A percentile compares a stretch with the other conserved stretches of the same genome.
Conservation (phyloP, 2,329 filamentous ascomycete genomes). For the Zopfia rhizophila region DNA sequence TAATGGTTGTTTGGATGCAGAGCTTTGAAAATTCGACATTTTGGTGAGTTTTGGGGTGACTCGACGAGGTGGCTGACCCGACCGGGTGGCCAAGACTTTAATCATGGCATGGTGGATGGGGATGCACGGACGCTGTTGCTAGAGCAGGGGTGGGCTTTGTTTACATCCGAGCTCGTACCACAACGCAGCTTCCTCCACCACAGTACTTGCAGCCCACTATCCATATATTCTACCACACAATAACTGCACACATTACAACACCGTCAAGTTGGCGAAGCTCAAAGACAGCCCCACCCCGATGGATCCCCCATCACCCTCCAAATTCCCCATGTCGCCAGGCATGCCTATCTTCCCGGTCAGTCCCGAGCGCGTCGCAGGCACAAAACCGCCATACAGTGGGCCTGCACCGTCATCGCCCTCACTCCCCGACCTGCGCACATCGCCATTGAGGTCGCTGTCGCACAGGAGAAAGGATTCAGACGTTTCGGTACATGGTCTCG, state of each 20-base stretch:
- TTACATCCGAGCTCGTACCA: conserved; percentile 4
- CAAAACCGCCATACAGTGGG: conserved; percentile 43
- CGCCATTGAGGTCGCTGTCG: conserved; percentile 32
- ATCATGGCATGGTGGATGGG: too few relatives aligned
- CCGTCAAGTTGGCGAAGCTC: conserved; percentile 51
- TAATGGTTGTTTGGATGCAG: too few relatives aligned
- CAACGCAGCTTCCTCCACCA: neutral
- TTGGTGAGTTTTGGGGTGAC: too few relatives aligned
- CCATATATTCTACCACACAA: neutral
- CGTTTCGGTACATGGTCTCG: conserved; percentile 57
- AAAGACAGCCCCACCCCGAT: conserved; percentile 49
- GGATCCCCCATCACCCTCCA: conserved; percentile 55
- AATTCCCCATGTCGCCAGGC: conserved; percentile 65
- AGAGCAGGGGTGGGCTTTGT: conserved; percentile 7
- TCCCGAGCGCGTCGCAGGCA: conserved; percentile 70
- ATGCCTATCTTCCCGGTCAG: conserved; percentile 70
- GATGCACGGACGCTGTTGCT: conserved; percentile 2
- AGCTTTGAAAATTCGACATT: too few relatives aligned
- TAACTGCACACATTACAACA: conserved; percentile 20
- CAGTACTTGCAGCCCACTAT: neutral
- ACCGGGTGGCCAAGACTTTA: too few relatives aligned
- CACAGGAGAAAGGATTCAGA: conserved; percentile 51
- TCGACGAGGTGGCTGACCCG: too few relatives aligned
- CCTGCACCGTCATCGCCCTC: conserved; percentile 41
- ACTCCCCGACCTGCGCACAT: conserved; percentile 54